Percentiles rank a stretch among this genome's conserved stretches.
phyloP scores from a whole-genome alignment of 345 rosid genomes.

The Lenwebbia sp. region DNA sequence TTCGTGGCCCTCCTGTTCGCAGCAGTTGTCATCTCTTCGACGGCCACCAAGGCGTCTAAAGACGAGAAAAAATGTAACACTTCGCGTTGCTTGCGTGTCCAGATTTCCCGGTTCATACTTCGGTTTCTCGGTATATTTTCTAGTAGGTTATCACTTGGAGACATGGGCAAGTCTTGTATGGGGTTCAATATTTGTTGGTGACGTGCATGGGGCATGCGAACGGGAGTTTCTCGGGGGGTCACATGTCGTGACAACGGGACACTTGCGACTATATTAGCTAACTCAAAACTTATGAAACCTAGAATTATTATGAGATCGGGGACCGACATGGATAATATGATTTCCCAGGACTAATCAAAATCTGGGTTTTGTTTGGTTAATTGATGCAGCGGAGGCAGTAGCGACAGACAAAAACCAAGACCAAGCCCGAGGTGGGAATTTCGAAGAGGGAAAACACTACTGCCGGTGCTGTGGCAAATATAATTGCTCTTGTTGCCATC shows the following conservation, averaged over 20 bases:
- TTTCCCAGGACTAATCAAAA: not conserved
- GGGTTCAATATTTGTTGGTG: not conserved
- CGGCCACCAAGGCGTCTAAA: not conserved
- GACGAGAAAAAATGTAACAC: not conserved
- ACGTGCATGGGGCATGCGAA: not conserved
- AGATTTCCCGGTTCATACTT: not conserved
- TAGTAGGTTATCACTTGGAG: not conserved
- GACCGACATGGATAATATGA: not conserved
- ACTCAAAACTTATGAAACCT: not conserved
- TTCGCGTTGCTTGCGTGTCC: not conserved
- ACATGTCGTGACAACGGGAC: not conserved
- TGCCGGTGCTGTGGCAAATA: not conserved
- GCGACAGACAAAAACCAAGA: not conserved
- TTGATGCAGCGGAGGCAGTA: not conserved
- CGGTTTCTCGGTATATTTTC: not conserved
- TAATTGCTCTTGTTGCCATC: not conserved
- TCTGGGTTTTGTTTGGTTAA: not conserved
- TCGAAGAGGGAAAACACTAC: not conserved
- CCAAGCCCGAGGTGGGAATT: not conserved
- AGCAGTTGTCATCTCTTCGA: not conserved
- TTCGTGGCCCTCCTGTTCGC: not conserved
- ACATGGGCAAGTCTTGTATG: not conserved
- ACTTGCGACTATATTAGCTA: not conserved
- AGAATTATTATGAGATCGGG: not conserved
- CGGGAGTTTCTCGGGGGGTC: not conserved